Percentiles rank a stretch among this genome's conserved stretches.
These are phyloP conservation scores for Candida krabiensis DNA, from an alignment of 805 yeast genomes.

Conservation along the genomic window DNA sequence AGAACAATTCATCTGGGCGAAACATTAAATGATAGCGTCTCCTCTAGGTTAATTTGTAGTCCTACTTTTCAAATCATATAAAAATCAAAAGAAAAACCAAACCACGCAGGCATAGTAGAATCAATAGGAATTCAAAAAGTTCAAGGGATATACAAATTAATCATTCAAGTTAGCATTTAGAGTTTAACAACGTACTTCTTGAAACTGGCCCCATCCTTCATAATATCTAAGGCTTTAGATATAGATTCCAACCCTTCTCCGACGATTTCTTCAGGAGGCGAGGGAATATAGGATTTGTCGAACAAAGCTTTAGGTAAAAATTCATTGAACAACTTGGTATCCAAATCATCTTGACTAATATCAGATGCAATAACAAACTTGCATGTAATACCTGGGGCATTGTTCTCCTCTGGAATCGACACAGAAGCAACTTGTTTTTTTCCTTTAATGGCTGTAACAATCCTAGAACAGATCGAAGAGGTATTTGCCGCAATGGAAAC, in stretches of 20 bases:
- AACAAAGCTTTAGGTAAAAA: conserved; percentile 77
- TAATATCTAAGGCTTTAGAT: conserved; percentile 26
- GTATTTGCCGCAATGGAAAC: conserved; percentile 17
- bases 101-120: too few relatives aligned
- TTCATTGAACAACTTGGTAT: conserved; percentile 67
- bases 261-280: conserved; percentile 58
- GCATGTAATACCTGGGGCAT: not conserved
- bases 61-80: too few relatives aligned
- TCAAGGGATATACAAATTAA: too few relatives aligned
- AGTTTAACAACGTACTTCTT: not conserved
- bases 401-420: not conserved
- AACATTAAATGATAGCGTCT: too few relatives aligned
- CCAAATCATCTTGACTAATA: conserved; percentile 81
- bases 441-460: not conserved
- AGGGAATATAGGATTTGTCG: conserved; percentile 69
- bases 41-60: too few relatives aligned
- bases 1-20: too few relatives aligned
- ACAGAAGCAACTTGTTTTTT: not conserved
- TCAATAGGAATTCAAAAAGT: too few relatives aligned
- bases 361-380: conserved; percentile 50
- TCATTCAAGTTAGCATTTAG: too few relatives aligned
- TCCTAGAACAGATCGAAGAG: conserved; percentile 17
- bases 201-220: not conserved
- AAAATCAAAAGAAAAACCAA: too few relatives aligned
- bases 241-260: conserved; percentile 75